phyloP scores from a whole-genome alignment of 345 rosid species.

The Populus ilicifolia region DNA sequence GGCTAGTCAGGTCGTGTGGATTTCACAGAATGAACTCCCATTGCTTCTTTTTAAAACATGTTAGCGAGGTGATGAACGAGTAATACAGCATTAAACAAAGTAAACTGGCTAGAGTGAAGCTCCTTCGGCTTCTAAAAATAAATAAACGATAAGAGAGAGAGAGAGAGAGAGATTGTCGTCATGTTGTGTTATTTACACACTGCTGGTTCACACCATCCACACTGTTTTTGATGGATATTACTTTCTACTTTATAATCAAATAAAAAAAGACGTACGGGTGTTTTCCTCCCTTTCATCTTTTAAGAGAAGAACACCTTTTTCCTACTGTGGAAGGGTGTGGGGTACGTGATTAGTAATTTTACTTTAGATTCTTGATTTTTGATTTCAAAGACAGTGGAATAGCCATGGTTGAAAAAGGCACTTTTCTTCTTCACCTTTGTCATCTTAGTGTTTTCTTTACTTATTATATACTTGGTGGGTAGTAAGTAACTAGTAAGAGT shows the following conservation, averaged over 20 bases:
- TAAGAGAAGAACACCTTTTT: neutral
- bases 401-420: slow-evolving; percentile 10
- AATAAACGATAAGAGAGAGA: too few relatives aligned
- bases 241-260: too few relatives aligned
- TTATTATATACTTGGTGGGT: neutral
- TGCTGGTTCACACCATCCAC: neutral
- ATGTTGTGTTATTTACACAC: too few relatives aligned
- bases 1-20: too few relatives aligned
- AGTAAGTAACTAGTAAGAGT: neutral
- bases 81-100: neutral
- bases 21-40: too few relatives aligned
- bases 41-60: too few relatives aligned
- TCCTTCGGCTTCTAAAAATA: too few relatives aligned
- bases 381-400: neutral
- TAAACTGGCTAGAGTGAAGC: neutral
- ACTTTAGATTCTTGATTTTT: slow-evolving; percentile 12
- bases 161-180: neutral
- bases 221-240: neutral
- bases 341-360: slow-evolving; percentile 19
- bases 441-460: neutral
- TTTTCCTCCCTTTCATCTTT: neutral
- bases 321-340: neutral
- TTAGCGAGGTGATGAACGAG: too few relatives aligned
- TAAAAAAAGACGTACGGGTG: neutral
- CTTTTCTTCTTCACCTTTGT: neutral